Conservation (phyloP, 2,329 filamentous ascomycete genomes). For the Metarhizium anisopliae region DNA sequence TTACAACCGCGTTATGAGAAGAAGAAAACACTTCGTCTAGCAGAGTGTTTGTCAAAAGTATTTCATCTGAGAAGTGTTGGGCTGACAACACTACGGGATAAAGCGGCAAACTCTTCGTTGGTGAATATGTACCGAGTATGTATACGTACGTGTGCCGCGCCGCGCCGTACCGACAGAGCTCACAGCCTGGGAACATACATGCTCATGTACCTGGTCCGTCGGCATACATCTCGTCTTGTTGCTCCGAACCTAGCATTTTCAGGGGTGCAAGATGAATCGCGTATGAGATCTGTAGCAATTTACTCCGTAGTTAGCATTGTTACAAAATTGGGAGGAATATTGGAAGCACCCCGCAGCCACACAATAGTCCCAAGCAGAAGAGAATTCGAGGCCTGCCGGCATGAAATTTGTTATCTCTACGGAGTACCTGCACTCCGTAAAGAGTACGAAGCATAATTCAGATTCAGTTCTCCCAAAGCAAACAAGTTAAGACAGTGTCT, state of each 20-base stretch:
- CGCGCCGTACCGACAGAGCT: background rate
- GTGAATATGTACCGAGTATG: background rate
- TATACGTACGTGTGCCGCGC: background rate
- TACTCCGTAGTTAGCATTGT: background rate
- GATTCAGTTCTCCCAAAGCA: background rate
- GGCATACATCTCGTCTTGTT: background rate
- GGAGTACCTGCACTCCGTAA: too few species aligned
- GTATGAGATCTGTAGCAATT: background rate
- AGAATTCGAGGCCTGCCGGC: background rate
- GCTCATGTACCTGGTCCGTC: background rate
- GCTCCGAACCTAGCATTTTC: background rate
- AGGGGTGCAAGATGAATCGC: background rate
- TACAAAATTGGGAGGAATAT: background rate
- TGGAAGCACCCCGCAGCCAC: background rate
- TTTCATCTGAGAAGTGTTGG: background rate
- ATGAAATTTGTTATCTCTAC: background rate
- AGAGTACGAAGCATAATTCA: background rate
- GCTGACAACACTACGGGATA: background rate
- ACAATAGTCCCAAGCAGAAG: background rate
- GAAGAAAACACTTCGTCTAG: background rate
- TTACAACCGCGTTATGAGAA: background rate
- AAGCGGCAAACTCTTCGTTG: background rate
- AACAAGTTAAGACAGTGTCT: conserved; percentile 2
- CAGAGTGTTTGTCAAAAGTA: background rate
- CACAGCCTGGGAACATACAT: background rate